A percentile compares a stretch with the other conserved stretches of the same genome.
These are phyloP conservation scores for Phlebiopsis flavidoalba DNA, from an alignment of 768 basidiomycete species.

Conservation along the genomic window DNA sequence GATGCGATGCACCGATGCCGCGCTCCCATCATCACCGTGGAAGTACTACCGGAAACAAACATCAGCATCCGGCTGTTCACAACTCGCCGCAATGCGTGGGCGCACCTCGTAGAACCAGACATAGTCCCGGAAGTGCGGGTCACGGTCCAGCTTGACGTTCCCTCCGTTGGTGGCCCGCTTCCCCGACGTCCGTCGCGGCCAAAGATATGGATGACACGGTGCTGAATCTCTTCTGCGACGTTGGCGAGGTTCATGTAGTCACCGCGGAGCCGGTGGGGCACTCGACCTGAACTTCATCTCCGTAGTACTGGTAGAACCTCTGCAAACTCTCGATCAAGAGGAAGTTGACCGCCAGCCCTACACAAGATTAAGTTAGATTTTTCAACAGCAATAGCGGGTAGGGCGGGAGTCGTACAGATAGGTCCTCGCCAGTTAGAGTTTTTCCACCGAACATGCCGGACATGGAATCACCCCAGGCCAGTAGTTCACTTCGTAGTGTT, in stretches of 20 bases:
- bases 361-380: slow-evolving; percentile 7
- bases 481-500: slow-evolving; percentile 88
- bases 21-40: slow-evolving; percentile 89
- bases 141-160: slow-evolving; percentile 77
- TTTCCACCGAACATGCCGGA: slow-evolving; percentile 99
- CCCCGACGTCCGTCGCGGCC: slow-evolving; percentile 89
- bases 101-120: slow-evolving; percentile 91
- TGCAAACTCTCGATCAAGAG: slow-evolving; percentile 93
- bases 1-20: slow-evolving; percentile 95
- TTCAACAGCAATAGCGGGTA: background rate
- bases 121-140: slow-evolving; percentile 96
- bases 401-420: slow-evolving; percentile 50
- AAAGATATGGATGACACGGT: slow-evolving; percentile 98
- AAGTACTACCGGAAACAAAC: slow-evolving; percentile 61
- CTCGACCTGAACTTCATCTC: slow-evolving; percentile 87
- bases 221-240: slow-evolving; percentile 97
- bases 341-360: slow-evolving; percentile 96
- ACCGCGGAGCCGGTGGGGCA: slow-evolving; percentile 96
- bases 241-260: slow-evolving; percentile 94
- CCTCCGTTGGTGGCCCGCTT: slow-evolving; percentile 90
- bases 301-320: slow-evolving; percentile 97
- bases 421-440: slow-evolving; percentile 98
- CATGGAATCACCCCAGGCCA: slow-evolving; percentile 97
- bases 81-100: background rate
- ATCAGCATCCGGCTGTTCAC: background rate